phyloP scores from a whole-genome alignment of 139 green algal genomes.

The Chlamydomonas incerta region DNA sequence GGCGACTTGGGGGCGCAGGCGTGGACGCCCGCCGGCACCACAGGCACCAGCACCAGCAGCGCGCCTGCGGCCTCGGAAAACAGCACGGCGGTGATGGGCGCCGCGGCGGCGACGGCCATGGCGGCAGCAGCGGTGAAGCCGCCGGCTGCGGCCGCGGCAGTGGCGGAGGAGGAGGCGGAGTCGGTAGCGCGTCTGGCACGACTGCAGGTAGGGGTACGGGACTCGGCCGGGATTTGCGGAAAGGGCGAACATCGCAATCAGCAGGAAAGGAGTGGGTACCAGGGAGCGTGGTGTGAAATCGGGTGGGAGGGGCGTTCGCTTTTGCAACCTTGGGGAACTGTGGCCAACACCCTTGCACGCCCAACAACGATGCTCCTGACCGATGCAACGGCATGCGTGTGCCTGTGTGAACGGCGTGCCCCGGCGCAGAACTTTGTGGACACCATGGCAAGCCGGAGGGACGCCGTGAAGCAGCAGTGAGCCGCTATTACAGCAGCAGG shows the following conservation, averaged over 20 bases:
- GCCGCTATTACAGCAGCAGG: too few species aligned
- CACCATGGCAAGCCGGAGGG: not conserved
- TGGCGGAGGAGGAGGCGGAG: not conserved
- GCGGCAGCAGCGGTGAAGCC: not conserved
- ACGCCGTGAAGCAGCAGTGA: slow-evolving; percentile 22
- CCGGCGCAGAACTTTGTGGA: slow-evolving; percentile 1
- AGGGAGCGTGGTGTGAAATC: too few species aligned
- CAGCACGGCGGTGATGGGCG: not conserved
- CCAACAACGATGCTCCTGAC: too few species aligned
- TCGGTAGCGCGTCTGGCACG: not conserved
- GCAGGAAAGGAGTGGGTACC: too few species aligned
- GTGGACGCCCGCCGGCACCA: not conserved
- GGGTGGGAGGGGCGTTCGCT: too few species aligned
- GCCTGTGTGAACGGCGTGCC: too few species aligned
- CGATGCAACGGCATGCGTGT: too few species aligned
- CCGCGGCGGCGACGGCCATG: not conserved
- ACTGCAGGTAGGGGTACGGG: slow-evolving; percentile 5
- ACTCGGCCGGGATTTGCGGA: too few species aligned
- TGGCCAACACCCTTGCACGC: too few species aligned
- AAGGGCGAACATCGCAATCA: too few species aligned
- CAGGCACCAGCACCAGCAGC: not conserved
- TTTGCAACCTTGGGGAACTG: too few species aligned
- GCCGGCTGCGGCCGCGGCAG: not conserved
- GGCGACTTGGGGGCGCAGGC: slow-evolving; percentile 7
- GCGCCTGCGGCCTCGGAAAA: too few species aligned